These are phyloP conservation scores for Xylariaceae sp. DNA, from an alignment of 2,329 filamentous ascomycete genomes.

Conservation along the genomic window DNA sequence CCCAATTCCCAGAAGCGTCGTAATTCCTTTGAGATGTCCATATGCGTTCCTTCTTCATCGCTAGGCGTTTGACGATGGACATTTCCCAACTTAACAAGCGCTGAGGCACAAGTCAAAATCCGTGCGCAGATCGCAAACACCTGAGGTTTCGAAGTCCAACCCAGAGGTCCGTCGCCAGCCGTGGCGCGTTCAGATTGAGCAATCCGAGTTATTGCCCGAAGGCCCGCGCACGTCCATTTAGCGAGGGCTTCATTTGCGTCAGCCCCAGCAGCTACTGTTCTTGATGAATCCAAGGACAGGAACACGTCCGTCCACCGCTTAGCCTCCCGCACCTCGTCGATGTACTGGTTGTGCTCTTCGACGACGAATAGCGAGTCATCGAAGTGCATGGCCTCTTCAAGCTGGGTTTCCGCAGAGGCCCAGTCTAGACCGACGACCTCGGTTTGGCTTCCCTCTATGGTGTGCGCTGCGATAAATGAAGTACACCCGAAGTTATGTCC, in stretches of 20 bases:
- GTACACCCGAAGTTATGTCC: constrained; percentile 30
- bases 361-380: constrained; percentile 74
- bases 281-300: constrained; percentile 4
- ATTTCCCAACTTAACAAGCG: constrained; percentile 30
- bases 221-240: constrained; percentile 49
- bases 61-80: background rate
- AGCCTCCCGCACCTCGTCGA: constrained; percentile 75
- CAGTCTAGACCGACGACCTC: constrained; percentile 17
- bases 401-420: constrained; percentile 35
- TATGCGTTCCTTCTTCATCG: constrained; percentile 1
- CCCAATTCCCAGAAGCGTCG: constrained; percentile 25
- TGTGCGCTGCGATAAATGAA: constrained; percentile 11
- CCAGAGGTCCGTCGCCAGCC: constrained; percentile 59
- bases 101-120: constrained; percentile 40
- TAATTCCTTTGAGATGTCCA: constrained; percentile 21
- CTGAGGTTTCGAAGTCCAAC: constrained; percentile 66
- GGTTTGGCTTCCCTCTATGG: constrained; percentile 7
- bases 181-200: constrained; percentile 13
- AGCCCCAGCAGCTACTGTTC: constrained; percentile 1
- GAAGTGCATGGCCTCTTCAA: constrained; percentile 45
- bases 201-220: constrained; percentile 41
- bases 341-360: constrained; percentile 92
- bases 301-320: constrained; percentile 61
- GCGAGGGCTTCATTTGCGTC: constrained; percentile 30
- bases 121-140: constrained; percentile 59